Evolutionary conservation across 2,329 filamentous ascomycete species (phyloP).

Genomic region (Myotisia sp.): DNA sequence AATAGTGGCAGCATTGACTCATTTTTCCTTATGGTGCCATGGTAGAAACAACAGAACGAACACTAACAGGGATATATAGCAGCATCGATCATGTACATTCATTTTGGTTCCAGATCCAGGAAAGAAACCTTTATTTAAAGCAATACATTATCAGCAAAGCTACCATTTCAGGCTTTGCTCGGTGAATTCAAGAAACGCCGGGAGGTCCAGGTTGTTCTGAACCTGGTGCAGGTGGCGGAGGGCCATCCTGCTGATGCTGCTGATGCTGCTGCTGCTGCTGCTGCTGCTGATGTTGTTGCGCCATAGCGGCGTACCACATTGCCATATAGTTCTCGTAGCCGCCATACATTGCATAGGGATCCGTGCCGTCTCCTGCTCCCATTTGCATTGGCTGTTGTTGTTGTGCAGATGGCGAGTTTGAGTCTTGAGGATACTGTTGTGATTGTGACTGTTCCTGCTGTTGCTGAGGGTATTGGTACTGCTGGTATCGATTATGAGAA

Average conservation of each 20-base stretch:
- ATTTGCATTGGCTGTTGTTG: constrained; percentile 41
- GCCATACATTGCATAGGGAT: constrained; percentile 68
- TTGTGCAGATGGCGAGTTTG: constrained; percentile 31
- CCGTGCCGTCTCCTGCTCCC: constrained; percentile 36
- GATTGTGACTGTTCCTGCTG: constrained; percentile 21
- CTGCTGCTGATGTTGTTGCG: constrained; percentile 36
- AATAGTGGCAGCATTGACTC: too few species aligned
- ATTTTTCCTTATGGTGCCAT: too few species aligned
- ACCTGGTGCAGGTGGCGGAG: constrained; percentile 11
- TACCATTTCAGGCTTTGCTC: too few species aligned
- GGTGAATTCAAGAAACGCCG: constrained; percentile 12
- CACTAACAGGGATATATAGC: too few species aligned
- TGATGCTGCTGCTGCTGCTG: constrained; percentile 9
- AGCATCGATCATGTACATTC: too few species aligned
- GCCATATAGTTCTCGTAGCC: constrained; percentile 69
- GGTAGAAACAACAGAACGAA: too few species aligned
- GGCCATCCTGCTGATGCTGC: constrained; percentile 23
- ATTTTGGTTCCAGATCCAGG: too few species aligned
- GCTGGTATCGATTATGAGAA: constrained; percentile 34
- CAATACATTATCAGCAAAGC: neutral
- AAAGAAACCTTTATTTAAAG: neutral
- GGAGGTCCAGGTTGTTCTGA: constrained; percentile 17
- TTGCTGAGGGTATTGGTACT: constrained; percentile 30
- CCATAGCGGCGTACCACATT: constrained; percentile 63
- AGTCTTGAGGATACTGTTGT: constrained; percentile 13